phyloP scores from a whole-genome alignment of 768 basidiomycete genomes.

The Mycena amicta region DNA sequence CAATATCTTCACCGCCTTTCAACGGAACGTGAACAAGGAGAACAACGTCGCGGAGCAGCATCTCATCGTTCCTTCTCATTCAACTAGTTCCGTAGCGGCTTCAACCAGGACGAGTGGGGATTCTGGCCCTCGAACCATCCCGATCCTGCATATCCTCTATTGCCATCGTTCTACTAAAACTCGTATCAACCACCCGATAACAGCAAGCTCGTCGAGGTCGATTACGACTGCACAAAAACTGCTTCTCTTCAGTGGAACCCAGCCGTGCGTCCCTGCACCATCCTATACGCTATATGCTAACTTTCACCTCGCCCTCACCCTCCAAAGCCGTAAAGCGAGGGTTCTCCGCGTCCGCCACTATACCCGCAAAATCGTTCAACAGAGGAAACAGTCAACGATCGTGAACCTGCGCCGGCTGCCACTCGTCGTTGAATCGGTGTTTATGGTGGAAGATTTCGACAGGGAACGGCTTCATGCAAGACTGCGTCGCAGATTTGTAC shows the following conservation, averaged over 20 bases:
- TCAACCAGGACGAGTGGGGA: conserved; percentile 97
- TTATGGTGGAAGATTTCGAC: too few relatives aligned
- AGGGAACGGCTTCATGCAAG: too few relatives aligned
- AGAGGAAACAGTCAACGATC: too few relatives aligned
- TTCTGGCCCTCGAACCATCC: conserved; percentile 94
- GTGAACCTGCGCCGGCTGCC: too few relatives aligned
- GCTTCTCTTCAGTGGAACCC: conserved; percentile 97
- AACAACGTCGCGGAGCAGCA: conserved; percentile 99
- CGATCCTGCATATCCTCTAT: conserved; percentile 98
- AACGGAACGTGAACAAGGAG: conserved; percentile 98
- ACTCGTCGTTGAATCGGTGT: too few relatives aligned
- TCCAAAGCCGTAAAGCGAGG: too few relatives aligned
- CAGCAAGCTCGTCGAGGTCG: conserved; percentile 77
- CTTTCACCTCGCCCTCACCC: too few relatives aligned
- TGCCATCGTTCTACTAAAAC: conserved; percentile 95
- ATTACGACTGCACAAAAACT: conserved; percentile 96
- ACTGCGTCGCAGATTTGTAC: too few relatives aligned
- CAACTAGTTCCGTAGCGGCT: conserved; percentile 62
- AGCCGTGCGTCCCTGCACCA: conserved; percentile 65
- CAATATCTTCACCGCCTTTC: conserved; percentile 95
- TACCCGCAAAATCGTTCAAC: too few relatives aligned
- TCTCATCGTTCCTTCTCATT: conserved; percentile 98
- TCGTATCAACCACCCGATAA: conserved; percentile 75
- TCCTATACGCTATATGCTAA: conserved; percentile 2
- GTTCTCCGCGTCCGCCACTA: too few relatives aligned